phyloP scores from a whole-genome alignment of 1,284 basidiomycete species.

The Paramarasmius palmivorus region DNA sequence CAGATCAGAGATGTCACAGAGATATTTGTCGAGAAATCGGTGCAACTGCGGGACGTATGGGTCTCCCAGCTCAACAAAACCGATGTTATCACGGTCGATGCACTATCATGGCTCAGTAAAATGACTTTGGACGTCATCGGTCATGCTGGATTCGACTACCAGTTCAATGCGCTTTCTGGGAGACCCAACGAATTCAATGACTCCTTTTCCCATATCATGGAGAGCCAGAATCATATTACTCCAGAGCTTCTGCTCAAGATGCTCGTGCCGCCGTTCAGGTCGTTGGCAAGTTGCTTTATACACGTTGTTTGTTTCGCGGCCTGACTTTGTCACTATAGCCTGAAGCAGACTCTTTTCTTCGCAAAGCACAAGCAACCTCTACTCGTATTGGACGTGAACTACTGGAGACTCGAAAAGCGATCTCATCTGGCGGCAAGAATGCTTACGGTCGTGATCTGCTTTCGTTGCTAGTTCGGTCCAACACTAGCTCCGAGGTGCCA shows the following conservation, averaged over 20 bases:
- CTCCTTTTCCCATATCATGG: constrained; percentile 47
- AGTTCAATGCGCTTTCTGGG: constrained; percentile 53
- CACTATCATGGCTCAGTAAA: constrained; percentile 53
- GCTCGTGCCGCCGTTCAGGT: constrained; percentile 31
- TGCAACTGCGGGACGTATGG: constrained; percentile 37
- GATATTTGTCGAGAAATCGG: constrained; percentile 18
- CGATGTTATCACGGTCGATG: constrained; percentile 41
- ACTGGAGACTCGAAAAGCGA: constrained; percentile 43
- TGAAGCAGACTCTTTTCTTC: no score
- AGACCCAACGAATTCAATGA: constrained; percentile 46
- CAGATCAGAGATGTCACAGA: constrained; percentile 19
- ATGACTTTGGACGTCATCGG: constrained; percentile 73
- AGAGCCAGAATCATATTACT: constrained; percentile 33
- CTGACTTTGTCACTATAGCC: neutral
- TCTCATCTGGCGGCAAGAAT: constrained; percentile 25
- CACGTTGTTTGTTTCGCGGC: neutral
- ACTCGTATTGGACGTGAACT: constrained; percentile 43
- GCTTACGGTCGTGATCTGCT: constrained; percentile 50
- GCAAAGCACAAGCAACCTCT: constrained; percentile 34
- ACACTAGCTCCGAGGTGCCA: constrained; percentile 59
- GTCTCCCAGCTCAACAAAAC: constrained; percentile 27
- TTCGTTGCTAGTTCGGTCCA: constrained; percentile 59
- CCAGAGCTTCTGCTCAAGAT: constrained; percentile 28
- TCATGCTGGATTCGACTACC: constrained; percentile 67
- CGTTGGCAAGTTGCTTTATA: neutral